Evolutionary conservation across 495 filamentous ascomycete species (phyloP).

Genomic region (Penicillium bovifimosum): DNA sequence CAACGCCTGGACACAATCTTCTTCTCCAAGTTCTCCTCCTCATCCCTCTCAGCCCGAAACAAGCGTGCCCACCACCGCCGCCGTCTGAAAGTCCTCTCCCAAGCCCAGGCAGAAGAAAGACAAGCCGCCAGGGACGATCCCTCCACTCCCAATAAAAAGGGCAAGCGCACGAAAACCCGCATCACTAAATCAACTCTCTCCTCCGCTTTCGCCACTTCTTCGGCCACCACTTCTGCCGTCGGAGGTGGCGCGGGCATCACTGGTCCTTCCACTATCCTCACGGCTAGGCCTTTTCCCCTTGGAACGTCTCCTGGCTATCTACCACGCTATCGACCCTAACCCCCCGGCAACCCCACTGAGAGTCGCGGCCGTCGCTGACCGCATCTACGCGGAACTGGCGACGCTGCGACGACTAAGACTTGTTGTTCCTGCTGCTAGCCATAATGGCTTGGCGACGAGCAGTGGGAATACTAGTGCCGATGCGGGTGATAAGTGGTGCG

Average conservation of each 20-base stretch:
- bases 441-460: conserved; percentile 30
- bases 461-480: conserved; percentile 39
- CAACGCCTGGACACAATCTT: conserved; percentile 69
- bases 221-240: conserved; percentile 35
- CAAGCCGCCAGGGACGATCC: conserved; percentile 24
- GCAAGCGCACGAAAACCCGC: conserved; percentile 38
- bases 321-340: conserved; percentile 70
- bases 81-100: conserved; percentile 42
- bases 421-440: conserved; percentile 54
- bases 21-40: conserved; percentile 76
- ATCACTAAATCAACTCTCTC: conserved; percentile 47
- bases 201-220: conserved; percentile 37
- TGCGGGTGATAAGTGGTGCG: conserved; percentile 43
- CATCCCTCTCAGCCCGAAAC: conserved; percentile 39
- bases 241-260: conserved; percentile 39
- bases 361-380: conserved; percentile 46
- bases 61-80: conserved; percentile 54
- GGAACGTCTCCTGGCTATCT: conserved; percentile 84
- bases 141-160: conserved; percentile 31
- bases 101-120: conserved; percentile 37
- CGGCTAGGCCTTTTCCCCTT: conserved; percentile 72
- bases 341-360: conserved; percentile 48
- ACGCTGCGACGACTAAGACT: conserved; percentile 76
- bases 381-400: conserved; percentile 66
- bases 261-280: conserved; percentile 67